Conservation (phyloP, 164 flowering plant genomes). For the Umbilicus rupestris region DNA sequence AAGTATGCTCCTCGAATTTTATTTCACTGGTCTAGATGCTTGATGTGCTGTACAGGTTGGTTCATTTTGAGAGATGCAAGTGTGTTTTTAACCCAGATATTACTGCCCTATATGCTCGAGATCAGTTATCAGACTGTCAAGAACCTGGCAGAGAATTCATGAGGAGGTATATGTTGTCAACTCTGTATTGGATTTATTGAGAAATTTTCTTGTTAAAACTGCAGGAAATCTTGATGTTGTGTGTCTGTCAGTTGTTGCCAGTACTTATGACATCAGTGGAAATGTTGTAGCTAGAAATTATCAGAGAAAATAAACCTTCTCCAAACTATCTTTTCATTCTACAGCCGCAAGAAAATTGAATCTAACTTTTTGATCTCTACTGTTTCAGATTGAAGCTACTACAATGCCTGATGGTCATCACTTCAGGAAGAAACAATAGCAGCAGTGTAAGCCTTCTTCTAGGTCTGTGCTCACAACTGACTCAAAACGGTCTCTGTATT, state of each 20-base stretch:
- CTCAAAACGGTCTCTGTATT: no score
- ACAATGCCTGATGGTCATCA: slow-evolving; percentile 81
- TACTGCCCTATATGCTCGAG: slow-evolving; percentile 89
- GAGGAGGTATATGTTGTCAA: no score
- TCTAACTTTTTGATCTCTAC: not conserved
- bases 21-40: not conserved
- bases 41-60: not conserved
- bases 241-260: not conserved
- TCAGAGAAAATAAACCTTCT: not conserved
- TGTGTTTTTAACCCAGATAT: slow-evolving; percentile 33
- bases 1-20: slow-evolving; percentile 47
- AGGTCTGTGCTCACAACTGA: no score
- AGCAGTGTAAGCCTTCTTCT: no score
- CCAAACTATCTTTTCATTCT: not conserved
- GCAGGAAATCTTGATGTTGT: not conserved
- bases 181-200: no score
- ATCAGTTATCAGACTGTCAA: slow-evolving; percentile 75
- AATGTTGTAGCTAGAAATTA: no score
- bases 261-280: no score
- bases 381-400: slow-evolving; percentile 65
- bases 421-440: slow-evolving; percentile 67
- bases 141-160: slow-evolving; percentile 64
- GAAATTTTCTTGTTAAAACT: slow-evolving; percentile 2
- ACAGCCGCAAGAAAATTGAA: not conserved
- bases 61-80: not conserved